Conservation (phyloP, 139 green algal genomes). For the Dunaliella sp. region DNA sequence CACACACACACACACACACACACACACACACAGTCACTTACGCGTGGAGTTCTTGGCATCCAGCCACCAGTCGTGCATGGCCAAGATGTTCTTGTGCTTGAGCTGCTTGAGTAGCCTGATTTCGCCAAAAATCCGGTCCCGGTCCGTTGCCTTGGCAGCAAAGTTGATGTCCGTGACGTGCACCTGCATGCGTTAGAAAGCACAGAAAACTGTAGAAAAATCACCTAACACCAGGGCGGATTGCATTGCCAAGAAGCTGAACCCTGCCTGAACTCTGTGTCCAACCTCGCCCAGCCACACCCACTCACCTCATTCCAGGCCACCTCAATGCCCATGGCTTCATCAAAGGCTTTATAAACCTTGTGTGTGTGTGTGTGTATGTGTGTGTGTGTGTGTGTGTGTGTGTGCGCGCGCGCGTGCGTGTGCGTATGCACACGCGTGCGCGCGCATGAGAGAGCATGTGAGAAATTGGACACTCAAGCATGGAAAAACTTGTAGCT, state of each 20-base stretch:
- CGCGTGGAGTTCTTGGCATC: background rate
- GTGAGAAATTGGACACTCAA: no score
- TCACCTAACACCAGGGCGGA: no score
- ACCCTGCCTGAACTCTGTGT: no score
- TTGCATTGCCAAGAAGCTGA: no score
- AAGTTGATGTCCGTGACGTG: conserved; percentile 93
- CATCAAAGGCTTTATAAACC: conserved; percentile 41
- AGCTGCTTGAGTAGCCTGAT: conserved; percentile 91
- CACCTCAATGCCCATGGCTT: conserved; percentile 60
- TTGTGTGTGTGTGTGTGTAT: no score
- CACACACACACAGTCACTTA: background rate
- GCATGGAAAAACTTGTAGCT: background rate
- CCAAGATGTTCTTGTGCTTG: conserved; percentile 95
- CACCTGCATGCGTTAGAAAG: conserved; percentile 51
- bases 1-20: background rate
- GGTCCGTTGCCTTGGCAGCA: conserved; percentile 16
- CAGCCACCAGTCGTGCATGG: conserved; percentile 34
- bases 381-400: no score
- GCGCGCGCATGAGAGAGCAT: no score
- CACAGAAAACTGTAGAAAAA: background rate
- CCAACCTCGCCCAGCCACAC: no score
- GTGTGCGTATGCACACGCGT: no score
- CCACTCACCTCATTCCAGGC: conserved; percentile 46
- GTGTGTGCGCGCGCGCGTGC: no score
- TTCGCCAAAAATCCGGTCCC: conserved; percentile 59